Base-by-base conservation (phyloP, 2,329 filamentous ascomycete genomes). In the Aspergillus flavus region DNA sequence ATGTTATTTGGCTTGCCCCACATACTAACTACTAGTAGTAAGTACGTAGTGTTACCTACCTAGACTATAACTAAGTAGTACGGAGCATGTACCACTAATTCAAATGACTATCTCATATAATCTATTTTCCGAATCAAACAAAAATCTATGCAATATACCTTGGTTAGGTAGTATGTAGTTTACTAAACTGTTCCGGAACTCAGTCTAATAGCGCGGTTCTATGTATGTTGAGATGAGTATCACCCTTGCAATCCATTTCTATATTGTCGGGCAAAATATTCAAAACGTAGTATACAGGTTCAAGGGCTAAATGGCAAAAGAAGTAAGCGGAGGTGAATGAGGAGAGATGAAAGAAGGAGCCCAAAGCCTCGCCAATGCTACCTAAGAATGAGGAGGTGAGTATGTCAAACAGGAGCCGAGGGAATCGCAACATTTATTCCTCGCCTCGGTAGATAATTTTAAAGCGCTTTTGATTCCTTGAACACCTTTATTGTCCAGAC, bases 401-500 rank as follows among this genome's bases (percentile, higher is more conserved):
- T 52, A 52, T 52, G 21, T 52, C 16, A 52, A 11, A 32, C 26
- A 52, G 19, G 10, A 52, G 28, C 4, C 4, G 16, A 52, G 19
- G 6, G 26, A 52, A 52, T 32, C 26, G n/a, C 16, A 6, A 34
- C 30, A 12, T 52, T 16, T 32, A 52, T 32, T 52, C 48, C 28
- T 32, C 28, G 7, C 16, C 28, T 52, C 14, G 14, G 21, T 4
- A 10, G 28, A 57, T 57, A 26, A n/a, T 14, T 30, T n/a, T 6
- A 26, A 36, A 26, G 21, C 28, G 39, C 23, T 55, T 28, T 19
- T n/a, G 46, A 48, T 43, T 60, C 58, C 48, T 21, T 28, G 53
- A 64, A 61, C 61, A 60, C 65, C 65, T 61, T 53, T 62, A 59
- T 61, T 56, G 10, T 36, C 26, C 30, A 54, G 30, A 48, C 61